phyloP scores from a whole-genome alignment of 2,329 filamentous ascomycete genomes.

The Aspergillus aculeatinus region DNA sequence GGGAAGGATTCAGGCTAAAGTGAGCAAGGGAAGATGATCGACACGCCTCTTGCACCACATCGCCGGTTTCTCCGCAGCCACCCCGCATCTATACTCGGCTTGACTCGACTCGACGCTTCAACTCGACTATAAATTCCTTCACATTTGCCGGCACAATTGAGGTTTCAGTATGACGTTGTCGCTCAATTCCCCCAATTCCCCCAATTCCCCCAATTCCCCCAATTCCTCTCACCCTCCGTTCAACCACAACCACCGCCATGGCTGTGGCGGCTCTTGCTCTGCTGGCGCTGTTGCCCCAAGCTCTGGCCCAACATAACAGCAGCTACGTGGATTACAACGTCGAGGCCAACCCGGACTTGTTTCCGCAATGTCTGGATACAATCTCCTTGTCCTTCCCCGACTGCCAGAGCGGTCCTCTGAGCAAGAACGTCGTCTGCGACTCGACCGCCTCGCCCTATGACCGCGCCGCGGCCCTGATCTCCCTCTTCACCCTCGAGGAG shows the following conservation, averaged over 20 bases:
- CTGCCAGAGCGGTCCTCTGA: conserved; percentile 52
- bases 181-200: background rate
- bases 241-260: background rate
- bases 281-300: conserved; percentile 21
- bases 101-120: no score
- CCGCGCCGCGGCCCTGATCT: conserved; percentile 51
- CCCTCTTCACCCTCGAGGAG: conserved; percentile 53
- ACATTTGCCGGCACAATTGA: no score
- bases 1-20: background rate
- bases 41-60: background rate
- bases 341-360: conserved; percentile 27
- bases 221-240: background rate
- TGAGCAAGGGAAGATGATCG: background rate
- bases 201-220: background rate
- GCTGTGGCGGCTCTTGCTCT: background rate
- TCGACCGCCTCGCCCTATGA: conserved; percentile 40
- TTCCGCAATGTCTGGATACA: conserved; percentile 18
- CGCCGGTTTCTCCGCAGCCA: background rate
- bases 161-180: background rate
- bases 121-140: no score
- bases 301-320: conserved; percentile 28
- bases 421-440: conserved; percentile 54
- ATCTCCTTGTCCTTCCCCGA: conserved; percentile 47
- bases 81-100: background rate
- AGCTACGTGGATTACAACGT: conserved; percentile 28